Conservation (phyloP, 768 basidiomycete genomes). For the Boletus tomentosulus region DNA sequence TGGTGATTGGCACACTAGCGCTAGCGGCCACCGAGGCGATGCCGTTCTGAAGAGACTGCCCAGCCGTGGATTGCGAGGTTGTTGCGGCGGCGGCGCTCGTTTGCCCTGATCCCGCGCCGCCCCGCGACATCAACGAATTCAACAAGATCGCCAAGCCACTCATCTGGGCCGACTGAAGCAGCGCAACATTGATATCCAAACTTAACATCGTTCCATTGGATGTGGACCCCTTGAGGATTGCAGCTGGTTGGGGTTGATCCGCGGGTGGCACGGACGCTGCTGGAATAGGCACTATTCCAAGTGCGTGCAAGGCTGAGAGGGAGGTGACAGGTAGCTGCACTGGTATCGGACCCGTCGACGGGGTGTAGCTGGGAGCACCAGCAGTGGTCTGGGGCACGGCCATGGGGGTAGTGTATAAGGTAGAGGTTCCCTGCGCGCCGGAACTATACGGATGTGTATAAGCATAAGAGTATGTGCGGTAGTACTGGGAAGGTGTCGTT, state of each 20-base stretch:
- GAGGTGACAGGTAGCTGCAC: slow-evolving; percentile 66
- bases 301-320: slow-evolving; percentile 54
- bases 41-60: slow-evolving; percentile 16
- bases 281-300: slow-evolving; percentile 73
- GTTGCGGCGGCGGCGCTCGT: slow-evolving; percentile 3
- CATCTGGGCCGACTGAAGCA: slow-evolving; percentile 73
- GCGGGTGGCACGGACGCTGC: slow-evolving; percentile 47
- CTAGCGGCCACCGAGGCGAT: slow-evolving; percentile 5
- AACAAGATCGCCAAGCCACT: slow-evolving; percentile 67
- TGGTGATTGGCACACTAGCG: slow-evolving; percentile 1
- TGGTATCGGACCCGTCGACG: slow-evolving; percentile 41
- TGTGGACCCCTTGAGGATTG: slow-evolving; percentile 68
- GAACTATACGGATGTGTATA: slow-evolving; percentile 55
- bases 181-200: slow-evolving; percentile 74
- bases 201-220: slow-evolving; percentile 69
- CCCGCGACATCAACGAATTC: slow-evolving; percentile 63
- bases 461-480: slow-evolving; percentile 61
- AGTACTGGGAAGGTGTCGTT: slow-evolving; percentile 49
- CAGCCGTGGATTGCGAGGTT: slow-evolving; percentile 7
- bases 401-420: slow-evolving; percentile 28
- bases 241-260: slow-evolving; percentile 65
- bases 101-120: slow-evolving; percentile 24
- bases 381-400: slow-evolving; percentile 36
- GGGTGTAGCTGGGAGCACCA: slow-evolving; percentile 25
- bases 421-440: slow-evolving; percentile 19